Evolutionary conservation across 2,329 filamentous ascomycete genomes (phyloP), one percentile per base, ranked within the genome.

Genomic region (Neonectria magnoliae): DNA sequence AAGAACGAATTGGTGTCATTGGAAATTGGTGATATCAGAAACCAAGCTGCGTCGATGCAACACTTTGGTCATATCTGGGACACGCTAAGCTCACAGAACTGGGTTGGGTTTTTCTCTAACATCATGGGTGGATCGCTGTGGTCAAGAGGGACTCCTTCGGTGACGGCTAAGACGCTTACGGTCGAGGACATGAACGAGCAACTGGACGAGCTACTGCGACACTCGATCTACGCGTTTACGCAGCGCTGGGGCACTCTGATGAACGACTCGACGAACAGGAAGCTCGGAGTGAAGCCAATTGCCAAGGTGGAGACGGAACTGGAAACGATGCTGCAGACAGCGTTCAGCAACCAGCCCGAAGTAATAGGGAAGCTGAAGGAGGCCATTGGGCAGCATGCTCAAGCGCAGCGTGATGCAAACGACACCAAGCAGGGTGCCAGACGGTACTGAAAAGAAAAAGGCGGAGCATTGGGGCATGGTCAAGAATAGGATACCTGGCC

Each of bases 1-100:
- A 98, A 98, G 79, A 97, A 98, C 76, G 93, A 98, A 77, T 92
- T 99, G 56, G 90, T 99, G 27, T 94, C 94, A 10, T 94, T 99
- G 66, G 96, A 99, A 80, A 98, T 99, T 70, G 94, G 88, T 56
- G 88, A 90, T 69, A 85, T 89, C 16, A 82, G 87, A 64, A 85
- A 85, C 60, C 82, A 86, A 48, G 65, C 75, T 13, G 64, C 71
- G 27, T 77, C 78, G 5, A 84, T 88, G 81, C 87, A 90, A 70
- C 88, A 91, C 72, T 90, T 91, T 72, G 80, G 84, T 16, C 87
- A 87, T 66, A 90, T 91, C 44, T 90, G 88, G 88, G 87, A 89
- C 56, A 87, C 87, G 0, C 82, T 90, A 13, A 89, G 82, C 71
- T 85, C 82, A 2, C 83, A 86, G 65, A 87, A 85, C 68, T 84